Evolutionary conservation across 495 filamentous ascomycete species (phyloP), one percentile per base, ranked within the genome.

Genomic region (Arthonia radiata): DNA sequence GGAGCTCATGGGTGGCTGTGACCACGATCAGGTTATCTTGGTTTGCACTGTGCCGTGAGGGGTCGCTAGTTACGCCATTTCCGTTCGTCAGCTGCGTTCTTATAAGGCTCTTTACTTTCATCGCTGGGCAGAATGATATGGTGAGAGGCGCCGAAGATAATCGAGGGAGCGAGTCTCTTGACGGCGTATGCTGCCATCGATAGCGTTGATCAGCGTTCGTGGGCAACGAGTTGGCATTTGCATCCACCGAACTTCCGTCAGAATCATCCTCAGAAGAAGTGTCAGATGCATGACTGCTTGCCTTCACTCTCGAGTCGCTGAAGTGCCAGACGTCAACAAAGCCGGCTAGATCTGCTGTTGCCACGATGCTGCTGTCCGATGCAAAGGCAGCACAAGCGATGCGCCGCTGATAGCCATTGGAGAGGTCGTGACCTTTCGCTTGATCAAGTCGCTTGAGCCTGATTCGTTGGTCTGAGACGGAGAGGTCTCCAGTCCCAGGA

Each of bases 301-400:
- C 19, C 51, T 13, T 56, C 56, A 21, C 54, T 58, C 31, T 63
- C 56, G 16, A 93, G 46, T n/a, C n/a, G n/a, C n/a, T n/a, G n/a
- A n/a, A n/a, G 3, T 75, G 47, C 68, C 79, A 99, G 9, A 68
- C 77, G 41, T 93, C 82, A 16, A 99, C 59, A 44, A 68, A 73
- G 15, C 89, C 89, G 26, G 70, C 67, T 13, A 94, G 42, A 46
- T 93, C 89, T 18, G 70, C 66, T 9, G 67, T 62, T 5, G 68
- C 75, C 10, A 94, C 44, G 27, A 91, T 61, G 29, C 59, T 63
- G 46, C 78, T 78, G 37, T 89, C 73, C 4, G 67, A 53, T 5
- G 81, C 89, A 45, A 93, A 94, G 0, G 67, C 58, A 11, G 67
- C 49, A 23, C 76, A 65, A 13, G 59, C 73, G 22, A 94, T 67